Percentiles rank a stretch among this genome's conserved stretches.
Conservation (phyloP, 2,329 filamentous ascomycete genomes). For the Pseudonectria buxi region DNA sequence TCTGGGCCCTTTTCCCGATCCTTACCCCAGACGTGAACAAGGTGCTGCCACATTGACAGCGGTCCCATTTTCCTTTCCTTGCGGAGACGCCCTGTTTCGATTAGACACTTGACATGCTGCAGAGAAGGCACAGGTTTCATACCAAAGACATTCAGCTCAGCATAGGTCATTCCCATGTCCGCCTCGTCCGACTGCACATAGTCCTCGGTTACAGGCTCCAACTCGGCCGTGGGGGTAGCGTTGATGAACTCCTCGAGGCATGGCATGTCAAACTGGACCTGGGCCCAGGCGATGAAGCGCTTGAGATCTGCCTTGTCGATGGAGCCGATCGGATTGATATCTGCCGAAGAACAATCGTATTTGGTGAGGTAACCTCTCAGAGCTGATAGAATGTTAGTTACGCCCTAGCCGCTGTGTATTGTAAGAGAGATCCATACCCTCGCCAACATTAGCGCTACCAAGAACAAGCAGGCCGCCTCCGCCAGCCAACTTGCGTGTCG, state of each 20-base stretch:
- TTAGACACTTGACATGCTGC: neutral
- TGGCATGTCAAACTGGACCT: constrained; percentile 49
- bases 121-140: neutral
- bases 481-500: constrained; percentile 14
- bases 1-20: constrained; percentile 10
- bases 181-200: constrained; percentile 32
- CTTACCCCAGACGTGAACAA: constrained; percentile 32
- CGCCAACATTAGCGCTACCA: constrained; percentile 23
- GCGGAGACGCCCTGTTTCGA: constrained; percentile 19
- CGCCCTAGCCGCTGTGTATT: constrained; percentile 1
- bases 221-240: constrained; percentile 49
- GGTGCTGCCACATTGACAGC: constrained; percentile 32
- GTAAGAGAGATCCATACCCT: too few species aligned
- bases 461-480: constrained; percentile 22
- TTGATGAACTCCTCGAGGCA: constrained; percentile 57
- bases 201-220: constrained; percentile 34
- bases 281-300: constrained; percentile 54
- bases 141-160: constrained; percentile 34
- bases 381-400: neutral
- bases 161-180: constrained; percentile 39
- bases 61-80: constrained; percentile 38
- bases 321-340: constrained; percentile 26
- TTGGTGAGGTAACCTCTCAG: constrained; percentile 25
- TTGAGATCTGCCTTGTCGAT: constrained; percentile 56
- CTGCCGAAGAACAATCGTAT: constrained; percentile 34